Evolutionary conservation across 352 stramenopile genomes (phyloP).

Genomic region (Aphanomyces astaci): DNA sequence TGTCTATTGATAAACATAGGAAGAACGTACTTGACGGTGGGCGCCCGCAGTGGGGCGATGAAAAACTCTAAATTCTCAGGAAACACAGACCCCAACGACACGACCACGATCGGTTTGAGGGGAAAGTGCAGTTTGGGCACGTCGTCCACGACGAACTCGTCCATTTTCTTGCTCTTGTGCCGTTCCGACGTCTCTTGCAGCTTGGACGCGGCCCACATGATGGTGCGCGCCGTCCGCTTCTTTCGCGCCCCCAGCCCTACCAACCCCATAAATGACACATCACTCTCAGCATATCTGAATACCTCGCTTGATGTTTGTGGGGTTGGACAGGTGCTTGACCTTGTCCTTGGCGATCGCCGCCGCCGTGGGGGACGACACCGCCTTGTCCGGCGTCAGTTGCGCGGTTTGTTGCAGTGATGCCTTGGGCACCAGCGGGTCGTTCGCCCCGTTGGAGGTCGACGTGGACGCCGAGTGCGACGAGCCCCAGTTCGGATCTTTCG

Average conservation of each 20-base stretch:
- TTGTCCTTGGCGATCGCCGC: background rate
- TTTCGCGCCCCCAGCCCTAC: conserved; percentile 2
- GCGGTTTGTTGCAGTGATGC: conserved; percentile 2
- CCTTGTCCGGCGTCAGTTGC: background rate
- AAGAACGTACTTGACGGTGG: conserved; percentile 19
- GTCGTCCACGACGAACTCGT: conserved; percentile 48
- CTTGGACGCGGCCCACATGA: conserved; percentile 17
- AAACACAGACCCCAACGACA: conserved; percentile 41
- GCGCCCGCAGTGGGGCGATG: conserved; percentile 51
- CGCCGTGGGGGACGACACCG: background rate
- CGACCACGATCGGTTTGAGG: conserved; percentile 56
- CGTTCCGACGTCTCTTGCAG: background rate
- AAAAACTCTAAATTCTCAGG: conserved; percentile 68
- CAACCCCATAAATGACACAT: background rate
- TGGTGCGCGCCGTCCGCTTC: conserved; percentile 16
- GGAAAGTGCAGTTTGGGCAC: conserved; percentile 41
- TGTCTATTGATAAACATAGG: too few species aligned
- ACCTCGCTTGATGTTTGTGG: conserved; percentile 2
- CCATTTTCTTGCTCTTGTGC: conserved; percentile 13
- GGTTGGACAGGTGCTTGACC: conserved; percentile 1
- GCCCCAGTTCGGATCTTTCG: conserved; percentile 6
- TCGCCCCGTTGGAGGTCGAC: background rate
- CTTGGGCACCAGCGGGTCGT: background rate
- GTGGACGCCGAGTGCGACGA: background rate
- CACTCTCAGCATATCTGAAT: too few species aligned